Conservation (phyloP, 768 basidiomycete species). For the Boletus speciosus region DNA sequence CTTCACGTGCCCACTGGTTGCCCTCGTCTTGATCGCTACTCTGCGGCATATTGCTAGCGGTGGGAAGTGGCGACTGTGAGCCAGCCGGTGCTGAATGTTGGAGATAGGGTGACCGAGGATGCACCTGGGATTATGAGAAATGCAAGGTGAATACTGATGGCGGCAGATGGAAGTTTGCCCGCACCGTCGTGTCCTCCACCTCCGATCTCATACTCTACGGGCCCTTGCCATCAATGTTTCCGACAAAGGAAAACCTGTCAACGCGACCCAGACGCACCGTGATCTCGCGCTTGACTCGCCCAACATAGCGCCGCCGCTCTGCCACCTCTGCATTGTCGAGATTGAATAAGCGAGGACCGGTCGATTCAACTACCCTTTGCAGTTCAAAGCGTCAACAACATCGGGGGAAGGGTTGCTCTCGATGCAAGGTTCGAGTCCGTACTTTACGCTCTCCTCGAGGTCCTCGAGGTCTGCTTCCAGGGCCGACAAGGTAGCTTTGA, state of each 20-base stretch:
- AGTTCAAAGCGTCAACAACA: constrained; percentile 5
- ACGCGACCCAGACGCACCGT: constrained; percentile 51
- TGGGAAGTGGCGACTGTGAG: constrained; percentile 13
- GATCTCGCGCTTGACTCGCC: constrained; percentile 69
- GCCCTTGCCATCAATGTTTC: constrained; percentile 37
- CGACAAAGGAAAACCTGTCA: constrained; percentile 1
- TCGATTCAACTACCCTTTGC: constrained; percentile 79
- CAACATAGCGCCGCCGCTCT: constrained; percentile 72
- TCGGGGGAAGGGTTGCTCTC: neutral
- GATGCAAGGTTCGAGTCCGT: constrained; percentile 20
- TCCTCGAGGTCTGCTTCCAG: constrained; percentile 89
- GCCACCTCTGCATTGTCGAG: constrained; percentile 75
- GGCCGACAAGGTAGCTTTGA: constrained; percentile 71
- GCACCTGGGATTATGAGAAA: constrained; percentile 1
- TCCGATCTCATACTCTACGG: constrained; percentile 71
- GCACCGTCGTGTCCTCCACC: constrained; percentile 35
- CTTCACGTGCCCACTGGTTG: constrained; percentile 77
- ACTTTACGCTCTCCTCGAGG: constrained; percentile 93
- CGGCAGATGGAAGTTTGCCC: neutral
- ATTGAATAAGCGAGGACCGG: constrained; percentile 81
- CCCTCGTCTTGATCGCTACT: constrained; percentile 57
- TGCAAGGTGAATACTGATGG: neutral
- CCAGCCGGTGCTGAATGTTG: constrained; percentile 15
- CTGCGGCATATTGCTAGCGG: constrained; percentile 9
- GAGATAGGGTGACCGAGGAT: constrained; percentile 15